phyloP scores from a whole-genome alignment of 345 rosid genomes.

The Linum trigynum region DNA sequence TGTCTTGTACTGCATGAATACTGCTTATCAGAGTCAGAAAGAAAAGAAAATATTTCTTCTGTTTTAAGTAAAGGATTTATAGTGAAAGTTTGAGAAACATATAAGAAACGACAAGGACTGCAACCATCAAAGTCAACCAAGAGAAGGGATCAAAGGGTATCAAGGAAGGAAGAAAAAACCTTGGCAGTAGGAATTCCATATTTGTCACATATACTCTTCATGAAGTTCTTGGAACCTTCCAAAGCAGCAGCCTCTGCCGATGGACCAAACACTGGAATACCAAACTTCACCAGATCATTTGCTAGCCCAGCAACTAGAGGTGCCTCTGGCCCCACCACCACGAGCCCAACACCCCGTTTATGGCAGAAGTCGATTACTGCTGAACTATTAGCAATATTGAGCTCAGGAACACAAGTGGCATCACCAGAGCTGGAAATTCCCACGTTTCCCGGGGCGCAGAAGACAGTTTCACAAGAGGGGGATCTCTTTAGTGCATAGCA shows the following conservation, averaged over 20 bases:
- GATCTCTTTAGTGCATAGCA: conserved; percentile 77
- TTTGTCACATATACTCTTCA: conserved; percentile 83
- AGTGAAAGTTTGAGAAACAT: too few relatives aligned
- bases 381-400: conserved; percentile 48
- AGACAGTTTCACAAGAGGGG: conserved; percentile 56
- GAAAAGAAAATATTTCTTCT: too few relatives aligned
- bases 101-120: too few relatives aligned
- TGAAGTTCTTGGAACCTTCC: conserved; percentile 94
- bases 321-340: conserved; percentile 94
- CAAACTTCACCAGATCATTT: conserved; percentile 55
- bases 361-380: conserved; percentile 68
- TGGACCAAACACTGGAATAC: conserved; percentile 83
- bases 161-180: conserved; percentile 29
- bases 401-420: conserved; percentile 72
- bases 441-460: conserved; percentile 89
- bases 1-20: conserved; percentile 52
- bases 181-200: conserved; percentile 88
- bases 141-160: too few relatives aligned
- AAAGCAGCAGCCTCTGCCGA: conserved; percentile 93
- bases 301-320: conserved; percentile 87
- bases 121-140: too few relatives aligned
- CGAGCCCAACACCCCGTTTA: conserved; percentile 58
- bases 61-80: too few relatives aligned
- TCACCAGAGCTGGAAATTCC: conserved; percentile 75
- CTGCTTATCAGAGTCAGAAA: not conserved